Evolutionary conservation across 495 filamentous ascomycete genomes (phyloP).

Genomic region (Penicillium herquei): DNA sequence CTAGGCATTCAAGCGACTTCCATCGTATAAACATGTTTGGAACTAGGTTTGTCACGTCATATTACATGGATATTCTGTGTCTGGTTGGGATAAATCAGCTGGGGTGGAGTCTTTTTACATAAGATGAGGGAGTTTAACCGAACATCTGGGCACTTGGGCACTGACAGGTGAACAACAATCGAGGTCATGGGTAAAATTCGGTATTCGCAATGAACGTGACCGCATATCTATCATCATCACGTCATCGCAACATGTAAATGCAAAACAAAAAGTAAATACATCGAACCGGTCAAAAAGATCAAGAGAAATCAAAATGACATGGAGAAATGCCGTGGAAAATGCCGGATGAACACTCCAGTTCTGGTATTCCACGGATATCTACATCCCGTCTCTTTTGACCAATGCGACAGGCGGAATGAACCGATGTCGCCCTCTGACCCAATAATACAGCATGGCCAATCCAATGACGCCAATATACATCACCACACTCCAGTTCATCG

Average conservation of each 20-base stretch:
- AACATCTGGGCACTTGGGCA: too few relatives aligned
- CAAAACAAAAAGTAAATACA: not conserved
- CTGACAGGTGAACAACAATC: too few relatives aligned
- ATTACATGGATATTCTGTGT: not conserved
- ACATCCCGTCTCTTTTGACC: constrained; percentile 36
- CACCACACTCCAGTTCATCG: constrained; percentile 51
- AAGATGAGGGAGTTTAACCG: too few relatives aligned
- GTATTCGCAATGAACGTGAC: not conserved
- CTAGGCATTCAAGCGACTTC: too few relatives aligned
- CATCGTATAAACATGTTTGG: too few relatives aligned
- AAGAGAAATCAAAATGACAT: too few relatives aligned
- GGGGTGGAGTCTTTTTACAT: too few relatives aligned
- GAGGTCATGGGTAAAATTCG: not conserved
- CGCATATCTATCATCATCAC: constrained; percentile 9
- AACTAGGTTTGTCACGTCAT: constrained; percentile 5
- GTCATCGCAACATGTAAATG: constrained; percentile 6
- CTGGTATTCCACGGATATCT: too few relatives aligned
- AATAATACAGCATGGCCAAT: constrained; percentile 48
- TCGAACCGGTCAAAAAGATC: not conserved
- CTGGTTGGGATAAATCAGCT: not conserved
- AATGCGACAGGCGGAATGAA: constrained; percentile 46
- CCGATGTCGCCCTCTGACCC: constrained; percentile 35
- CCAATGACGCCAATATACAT: constrained; percentile 47
- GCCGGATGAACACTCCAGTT: too few relatives aligned
- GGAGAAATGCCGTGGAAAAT: too few relatives aligned